Conservation (phyloP, 495 filamentous ascomycete genomes). For the Lasiosphaeria hispida region DNA sequence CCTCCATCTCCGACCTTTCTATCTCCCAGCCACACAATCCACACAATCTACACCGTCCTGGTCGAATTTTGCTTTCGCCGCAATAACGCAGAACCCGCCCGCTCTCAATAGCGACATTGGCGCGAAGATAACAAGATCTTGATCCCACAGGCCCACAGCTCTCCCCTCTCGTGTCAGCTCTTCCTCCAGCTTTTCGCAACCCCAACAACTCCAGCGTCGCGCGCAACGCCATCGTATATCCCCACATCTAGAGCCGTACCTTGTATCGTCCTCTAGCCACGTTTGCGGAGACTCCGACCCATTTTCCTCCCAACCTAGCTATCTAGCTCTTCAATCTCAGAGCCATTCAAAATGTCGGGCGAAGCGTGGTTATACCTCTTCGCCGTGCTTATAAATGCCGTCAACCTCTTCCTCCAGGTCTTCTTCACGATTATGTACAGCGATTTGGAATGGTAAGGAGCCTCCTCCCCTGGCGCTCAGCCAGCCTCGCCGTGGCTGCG, state of each 20-base stretch:
- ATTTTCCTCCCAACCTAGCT: not conserved
- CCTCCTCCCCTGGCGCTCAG: not conserved
- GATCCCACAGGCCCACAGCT: not conserved
- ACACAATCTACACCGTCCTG: not conserved
- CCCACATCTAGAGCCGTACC: not conserved
- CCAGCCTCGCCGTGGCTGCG: not conserved
- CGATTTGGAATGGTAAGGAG: slow-evolving; percentile 94
- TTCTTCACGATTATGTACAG: slow-evolving; percentile 99
- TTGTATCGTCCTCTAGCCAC: slow-evolving; percentile 4
- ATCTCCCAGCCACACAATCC: slow-evolving; percentile 15
- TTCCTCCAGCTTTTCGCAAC: not conserved
- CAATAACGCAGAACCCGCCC: not conserved
- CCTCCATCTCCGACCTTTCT: slow-evolving; percentile 13
- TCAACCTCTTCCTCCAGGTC: slow-evolving; percentile 99
- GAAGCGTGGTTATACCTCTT: slow-evolving; percentile 99
- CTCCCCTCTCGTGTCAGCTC: not conserved
- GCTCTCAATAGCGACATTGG: slow-evolving; percentile 6
- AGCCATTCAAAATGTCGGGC: slow-evolving; percentile 78
- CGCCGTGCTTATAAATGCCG: slow-evolving; percentile 98
- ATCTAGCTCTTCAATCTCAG: not conserved
- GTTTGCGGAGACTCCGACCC: not conserved
- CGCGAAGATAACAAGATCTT: not conserved
- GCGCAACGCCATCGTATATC: slow-evolving; percentile 3
- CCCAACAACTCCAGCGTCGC: slow-evolving; percentile 2
- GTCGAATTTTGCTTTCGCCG: not conserved